Evolutionary conservation across 2,329 filamentous ascomycete genomes (phyloP).

Genomic region (Lachnellula subtilissima): DNA sequence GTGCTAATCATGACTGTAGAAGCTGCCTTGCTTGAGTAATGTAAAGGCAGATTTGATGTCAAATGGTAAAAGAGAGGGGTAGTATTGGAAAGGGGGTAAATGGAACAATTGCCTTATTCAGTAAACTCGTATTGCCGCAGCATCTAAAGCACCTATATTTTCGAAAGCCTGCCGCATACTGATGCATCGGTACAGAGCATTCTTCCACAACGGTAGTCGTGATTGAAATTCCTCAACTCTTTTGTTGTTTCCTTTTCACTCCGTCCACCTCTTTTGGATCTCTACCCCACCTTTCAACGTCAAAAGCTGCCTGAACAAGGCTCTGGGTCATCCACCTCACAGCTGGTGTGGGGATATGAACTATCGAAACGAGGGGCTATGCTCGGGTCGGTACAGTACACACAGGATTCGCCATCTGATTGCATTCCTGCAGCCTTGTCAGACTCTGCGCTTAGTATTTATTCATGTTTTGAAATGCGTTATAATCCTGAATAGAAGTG

Average conservation of each 20-base stretch:
- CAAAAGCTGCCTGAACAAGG: neutral
- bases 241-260: neutral
- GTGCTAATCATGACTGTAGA: too few species aligned
- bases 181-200: too few species aligned
- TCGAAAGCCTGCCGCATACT: too few species aligned
- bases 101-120: too few species aligned
- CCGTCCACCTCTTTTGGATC: neutral
- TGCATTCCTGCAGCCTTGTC: neutral
- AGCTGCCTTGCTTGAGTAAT: too few species aligned
- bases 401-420: neutral
- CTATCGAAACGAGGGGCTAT: neutral
- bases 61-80: too few species aligned
- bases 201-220: too few species aligned
- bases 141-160: too few species aligned
- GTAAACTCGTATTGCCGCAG: too few species aligned
- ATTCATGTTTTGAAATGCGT: neutral
- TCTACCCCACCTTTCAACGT: neutral
- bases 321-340: neutral
- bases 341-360: neutral
- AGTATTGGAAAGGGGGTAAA: too few species aligned
- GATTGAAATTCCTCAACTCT: neutral
- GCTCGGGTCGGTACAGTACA: neutral
- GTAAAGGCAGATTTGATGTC: too few species aligned
- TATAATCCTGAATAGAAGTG: too few species aligned
- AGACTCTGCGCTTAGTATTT: neutral